Evolutionary conservation across 2,329 filamentous ascomycete species (phyloP), one percentile per base, ranked within the genome.

Genomic region (Pyricularia pennisetigena): DNA sequence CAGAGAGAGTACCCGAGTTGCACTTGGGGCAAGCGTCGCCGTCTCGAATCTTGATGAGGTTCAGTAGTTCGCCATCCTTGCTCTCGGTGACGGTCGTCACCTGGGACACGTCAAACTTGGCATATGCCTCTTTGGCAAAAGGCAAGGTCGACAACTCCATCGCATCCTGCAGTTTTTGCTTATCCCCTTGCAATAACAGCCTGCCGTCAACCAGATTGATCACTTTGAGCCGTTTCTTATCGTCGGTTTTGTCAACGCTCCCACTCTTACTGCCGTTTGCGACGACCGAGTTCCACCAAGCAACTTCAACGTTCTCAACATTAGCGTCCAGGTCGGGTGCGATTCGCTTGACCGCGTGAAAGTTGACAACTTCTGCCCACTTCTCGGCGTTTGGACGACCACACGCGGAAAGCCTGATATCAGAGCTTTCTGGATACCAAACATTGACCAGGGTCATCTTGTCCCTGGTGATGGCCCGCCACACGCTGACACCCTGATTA

Each of bases 11-110:
- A 0, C 90, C 90, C 0, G 81, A 74, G 0, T 79, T 74, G 75
- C 95, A 99, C 57, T 83, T 82, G 0, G 91, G 87, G 73, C 95
- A 99, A 12, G 78, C 73, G 74, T 96, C 92, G 14, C 90, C 91
- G 62, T 88, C 79, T 65, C 81, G 81, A 23, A 90, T 85, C 69
- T 86, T 85, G 8, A 93, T 80, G 9, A 97, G 78, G 72, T 91
- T 88, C 54, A 92, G 78, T 0, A 79, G 77, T 67, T 77, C 72
- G 6, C 78, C 77, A 6, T 66, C 69, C 3, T 62, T 26, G 59
- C 12, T 28, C 59, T 62, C 2, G 49, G 59, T 20, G 26, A 62
- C 29, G 26, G 59, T 62, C 5, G 59, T 62, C 26, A 28, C 59
- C 23, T 14, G 59, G 24, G 59, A 12, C 26, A 62, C 6, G 59